A percentile compares a stretch with the other conserved stretches of the same genome.
These are phyloP conservation scores for Trypethelium eluteriae DNA, from an alignment of 495 filamentous ascomycete genomes.

Conservation along the genomic window DNA sequence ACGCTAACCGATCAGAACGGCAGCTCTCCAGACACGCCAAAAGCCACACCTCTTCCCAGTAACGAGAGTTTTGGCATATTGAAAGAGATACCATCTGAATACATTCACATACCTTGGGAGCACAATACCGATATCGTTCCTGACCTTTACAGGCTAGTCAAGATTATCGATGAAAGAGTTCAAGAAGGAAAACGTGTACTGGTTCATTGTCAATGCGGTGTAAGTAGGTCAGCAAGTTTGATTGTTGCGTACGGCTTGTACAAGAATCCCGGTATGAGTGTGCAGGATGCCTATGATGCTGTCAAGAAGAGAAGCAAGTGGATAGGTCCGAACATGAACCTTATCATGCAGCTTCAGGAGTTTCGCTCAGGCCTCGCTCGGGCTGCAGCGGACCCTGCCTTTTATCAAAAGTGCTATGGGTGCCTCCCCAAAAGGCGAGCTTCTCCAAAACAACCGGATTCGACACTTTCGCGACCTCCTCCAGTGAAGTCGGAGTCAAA, in stretches of 20 bases:
- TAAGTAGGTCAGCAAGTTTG: constrained; percentile 90
- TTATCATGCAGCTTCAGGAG: constrained; percentile 95
- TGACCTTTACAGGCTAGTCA: constrained; percentile 76
- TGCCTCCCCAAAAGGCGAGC: constrained; percentile 21
- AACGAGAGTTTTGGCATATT: constrained; percentile 13
- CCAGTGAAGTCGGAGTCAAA: not conserved
- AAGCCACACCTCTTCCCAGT: constrained; percentile 28
- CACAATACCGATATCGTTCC: constrained; percentile 93
- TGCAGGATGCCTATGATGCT: constrained; percentile 86
- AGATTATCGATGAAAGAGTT: constrained; percentile 73
- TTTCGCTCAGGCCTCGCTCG: constrained; percentile 65
- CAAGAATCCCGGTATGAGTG: constrained; percentile 75
- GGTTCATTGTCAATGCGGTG: constrained; percentile 91
- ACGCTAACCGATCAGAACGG: constrained; percentile 15
- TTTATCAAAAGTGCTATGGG: constrained; percentile 19
- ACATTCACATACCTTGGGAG: constrained; percentile 94
- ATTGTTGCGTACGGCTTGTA: constrained; percentile 95
- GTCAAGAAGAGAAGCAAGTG: constrained; percentile 86
- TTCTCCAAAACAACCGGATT: constrained; percentile 14
- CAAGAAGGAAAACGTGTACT: constrained; percentile 77
- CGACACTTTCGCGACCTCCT: constrained; percentile 2
- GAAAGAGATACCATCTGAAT: constrained; percentile 60
- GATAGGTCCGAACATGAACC: constrained; percentile 97
- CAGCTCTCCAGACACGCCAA: constrained; percentile 36
- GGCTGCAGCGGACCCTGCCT: constrained; percentile 19